phyloP scores from a whole-genome alignment of 805 yeast species.

The Kodamaea neixiangensis region DNA sequence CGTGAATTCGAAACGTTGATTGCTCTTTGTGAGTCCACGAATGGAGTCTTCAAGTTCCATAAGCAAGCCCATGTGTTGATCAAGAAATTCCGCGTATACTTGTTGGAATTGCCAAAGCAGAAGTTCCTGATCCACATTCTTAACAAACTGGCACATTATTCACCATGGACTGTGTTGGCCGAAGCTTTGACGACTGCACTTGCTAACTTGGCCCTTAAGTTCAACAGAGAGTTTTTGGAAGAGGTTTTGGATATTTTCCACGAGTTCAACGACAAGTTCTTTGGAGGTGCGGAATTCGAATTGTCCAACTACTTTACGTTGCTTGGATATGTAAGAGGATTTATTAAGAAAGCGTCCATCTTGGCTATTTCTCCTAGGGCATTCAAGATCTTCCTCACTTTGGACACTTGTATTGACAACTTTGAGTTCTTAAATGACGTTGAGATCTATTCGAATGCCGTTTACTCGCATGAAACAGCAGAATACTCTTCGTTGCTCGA shows the following conservation, averaged over 20 bases:
- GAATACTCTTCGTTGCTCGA: conserved; percentile 22
- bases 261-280: conserved; percentile 29
- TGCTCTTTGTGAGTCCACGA: conserved; percentile 52
- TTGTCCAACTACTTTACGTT: conserved; percentile 37
- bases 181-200: conserved; percentile 37
- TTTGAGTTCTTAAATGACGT: conserved; percentile 39
- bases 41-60: conserved; percentile 27
- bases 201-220: conserved; percentile 28
- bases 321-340: conserved; percentile 36
- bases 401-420: conserved; percentile 40
- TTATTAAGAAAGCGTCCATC: conserved; percentile 27
- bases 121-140: conserved; percentile 40
- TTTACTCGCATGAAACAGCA: conserved; percentile 15
- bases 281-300: conserved; percentile 21
- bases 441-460: conserved; percentile 30
- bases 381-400: conserved; percentile 31
- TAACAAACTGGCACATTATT: conserved; percentile 23
- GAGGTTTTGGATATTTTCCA: conserved; percentile 29
- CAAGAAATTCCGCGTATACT: conserved; percentile 47
- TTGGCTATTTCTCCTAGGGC: conserved; percentile 24
- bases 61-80: conserved; percentile 45
- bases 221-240: conserved; percentile 22
- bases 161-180: conserved; percentile 40
- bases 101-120: conserved; percentile 48
- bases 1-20: conserved; percentile 58